Conservation (phyloP, 768 basidiomycete genomes). For the Coprinopsis marcescibilis region DNA sequence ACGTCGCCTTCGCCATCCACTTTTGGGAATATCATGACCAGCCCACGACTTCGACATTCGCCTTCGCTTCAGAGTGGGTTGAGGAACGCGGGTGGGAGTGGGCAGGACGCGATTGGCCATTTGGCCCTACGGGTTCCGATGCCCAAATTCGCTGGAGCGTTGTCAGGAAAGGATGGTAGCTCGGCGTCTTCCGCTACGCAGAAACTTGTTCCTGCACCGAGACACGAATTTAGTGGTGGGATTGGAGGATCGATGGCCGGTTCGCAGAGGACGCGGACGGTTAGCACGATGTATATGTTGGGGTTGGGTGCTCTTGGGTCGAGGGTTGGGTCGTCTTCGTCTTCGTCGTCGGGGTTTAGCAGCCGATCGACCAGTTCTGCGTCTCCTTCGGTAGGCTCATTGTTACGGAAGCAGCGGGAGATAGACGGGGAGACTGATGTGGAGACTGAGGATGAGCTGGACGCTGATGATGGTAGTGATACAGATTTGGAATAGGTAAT, state of each 20-base stretch:
- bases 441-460: conserved; percentile 8
- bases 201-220: no score
- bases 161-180: no score
- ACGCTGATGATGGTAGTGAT: conserved; percentile 17
- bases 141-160: conserved; percentile 33
- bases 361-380: conserved; percentile 1
- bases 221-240: conserved; percentile 2
- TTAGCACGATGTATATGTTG: conserved; percentile 60
- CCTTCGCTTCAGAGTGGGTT: conserved; percentile 27
- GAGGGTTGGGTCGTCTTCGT: neutral
- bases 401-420: neutral
- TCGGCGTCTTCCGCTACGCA: no score
- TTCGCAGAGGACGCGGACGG: conserved; percentile 37
- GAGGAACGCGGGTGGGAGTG: conserved; percentile 9
- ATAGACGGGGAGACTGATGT: conserved; percentile 8
- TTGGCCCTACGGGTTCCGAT: conserved; percentile 55
- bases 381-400: neutral
- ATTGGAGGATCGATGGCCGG: conserved; percentile 11
- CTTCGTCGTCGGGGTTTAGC: neutral
- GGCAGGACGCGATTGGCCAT: conserved; percentile 35
- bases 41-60: conserved; percentile 49
- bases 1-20: conserved; percentile 36
- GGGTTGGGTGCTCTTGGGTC: conserved; percentile 34
- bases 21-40: conserved; percentile 69
- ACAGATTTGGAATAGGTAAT: conserved; percentile 21